Base-by-base conservation (phyloP, 352 stramenopile species). In the Globisporangium mamillatum region DNA sequence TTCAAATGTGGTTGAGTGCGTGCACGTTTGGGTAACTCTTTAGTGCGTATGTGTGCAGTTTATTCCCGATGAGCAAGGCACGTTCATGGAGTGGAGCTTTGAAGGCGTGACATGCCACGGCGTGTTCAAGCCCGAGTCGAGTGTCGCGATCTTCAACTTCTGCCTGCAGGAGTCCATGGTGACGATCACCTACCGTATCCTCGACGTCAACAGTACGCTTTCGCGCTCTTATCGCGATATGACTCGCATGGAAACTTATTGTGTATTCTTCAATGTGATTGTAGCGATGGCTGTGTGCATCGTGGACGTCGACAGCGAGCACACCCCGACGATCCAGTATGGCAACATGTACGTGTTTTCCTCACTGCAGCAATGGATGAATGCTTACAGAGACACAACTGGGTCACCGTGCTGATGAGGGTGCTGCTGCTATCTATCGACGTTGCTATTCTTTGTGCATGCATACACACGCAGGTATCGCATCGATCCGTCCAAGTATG, bases 11-110 rank as follows among this genome's bases (percentile, higher is more conserved):
- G 8, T 41, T 41, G 9, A 41, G 34, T 41, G 34, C 9, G 34
- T 41, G 29, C 29, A 32, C 29, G 29, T 32, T 32, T 7, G 29
- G 4, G 4, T 32, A 32, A 32, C 29, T 32, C 29, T 32, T 32
- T 32, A 32, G 29, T 22, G 41, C 22, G 16, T 50, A 14, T 20
- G 12, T 20, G 10, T 50, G 16, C 44, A 50, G 44, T 52, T 52
- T 12, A 52, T 52, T 20, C 44, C 44, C 16, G 44, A 52, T 0
- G 44, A 52, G 18, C 44, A 52, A 20, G 44, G 44, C 44, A 52
- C 44, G 44, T 52, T 52, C 44, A 52, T 52, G 44, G 44, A 52
- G 18, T 52, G 44, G 44, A 52, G 44, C 44, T 52, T 52, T 24
- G 44, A 52, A 9, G 44, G 44, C 44, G 44, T 52, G 44, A 52